Conservation (phyloP, 805 yeast species). For the Candida alai region DNA sequence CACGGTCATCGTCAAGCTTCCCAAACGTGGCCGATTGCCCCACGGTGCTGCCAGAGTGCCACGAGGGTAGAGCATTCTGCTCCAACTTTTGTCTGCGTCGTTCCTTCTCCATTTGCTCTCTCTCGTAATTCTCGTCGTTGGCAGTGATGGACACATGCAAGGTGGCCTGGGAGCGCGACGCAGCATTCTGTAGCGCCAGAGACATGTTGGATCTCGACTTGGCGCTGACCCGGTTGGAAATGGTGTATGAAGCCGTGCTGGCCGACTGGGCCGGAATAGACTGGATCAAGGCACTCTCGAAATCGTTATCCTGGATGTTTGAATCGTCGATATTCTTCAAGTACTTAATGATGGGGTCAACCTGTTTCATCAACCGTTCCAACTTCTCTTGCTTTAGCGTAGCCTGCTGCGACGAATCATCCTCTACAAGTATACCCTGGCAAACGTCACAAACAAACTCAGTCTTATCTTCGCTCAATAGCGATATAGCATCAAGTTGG, state of each 20-base stretch:
- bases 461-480: constrained; percentile 73
- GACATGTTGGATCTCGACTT: constrained; percentile 29
- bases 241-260: constrained; percentile 65
- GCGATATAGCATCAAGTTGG: constrained; percentile 82
- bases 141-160: constrained; percentile 88
- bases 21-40: constrained; percentile 55
- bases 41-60: constrained; percentile 92
- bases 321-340: constrained; percentile 53
- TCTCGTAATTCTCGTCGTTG: constrained; percentile 70
- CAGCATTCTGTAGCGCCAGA: constrained; percentile 41
- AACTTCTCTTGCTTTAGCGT: constrained; percentile 75
- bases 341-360: constrained; percentile 81
- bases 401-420: constrained; percentile 81
- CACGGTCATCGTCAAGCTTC: constrained; percentile 46
- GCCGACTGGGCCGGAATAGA: constrained; percentile 81
- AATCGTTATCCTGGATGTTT: constrained; percentile 36
- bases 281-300: constrained; percentile 58
- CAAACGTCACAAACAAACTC: constrained; percentile 85
- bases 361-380: constrained; percentile 80
- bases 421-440: constrained; percentile 73
- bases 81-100: constrained; percentile 67
- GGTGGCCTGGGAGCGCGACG: constrained; percentile 72
- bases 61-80: constrained; percentile 93
- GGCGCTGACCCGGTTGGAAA: constrained; percentile 40
- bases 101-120: constrained; percentile 62